Conservation (phyloP, 768 basidiomycete genomes). For the Astraeus odoratus region DNA sequence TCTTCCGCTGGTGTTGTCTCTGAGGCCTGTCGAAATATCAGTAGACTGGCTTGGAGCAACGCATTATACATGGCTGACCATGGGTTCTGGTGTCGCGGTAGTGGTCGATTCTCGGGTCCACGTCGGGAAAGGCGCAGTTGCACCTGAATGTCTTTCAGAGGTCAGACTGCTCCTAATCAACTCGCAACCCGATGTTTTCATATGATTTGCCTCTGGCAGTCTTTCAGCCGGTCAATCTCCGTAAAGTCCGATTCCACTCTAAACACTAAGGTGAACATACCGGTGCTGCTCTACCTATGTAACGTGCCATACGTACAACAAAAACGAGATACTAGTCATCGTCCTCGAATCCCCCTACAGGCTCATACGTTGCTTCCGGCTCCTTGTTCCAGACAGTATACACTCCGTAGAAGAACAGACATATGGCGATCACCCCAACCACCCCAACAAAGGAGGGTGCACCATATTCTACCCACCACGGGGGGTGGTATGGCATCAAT, state of each 20-base stretch:
- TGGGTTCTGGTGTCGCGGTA: constrained; percentile 11
- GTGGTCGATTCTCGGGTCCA: too few relatives aligned
- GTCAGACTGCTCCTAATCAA: not conserved
- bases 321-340: constrained; percentile 27
- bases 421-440: constrained; percentile 54
- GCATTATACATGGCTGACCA: constrained; percentile 16
- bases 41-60: not conserved
- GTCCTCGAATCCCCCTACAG: constrained; percentile 70
- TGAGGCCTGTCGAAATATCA: constrained; percentile 18
- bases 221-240: constrained; percentile 10
- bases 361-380: constrained; percentile 85
- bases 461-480: constrained; percentile 79
- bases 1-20: constrained; percentile 17
- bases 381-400: constrained; percentile 65
- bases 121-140: too few relatives aligned
- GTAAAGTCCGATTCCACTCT: not conserved
- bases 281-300: not conserved
- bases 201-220: constrained; percentile 25
- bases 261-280: not conserved
- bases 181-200: constrained; percentile 9
- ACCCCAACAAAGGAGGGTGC: constrained; percentile 56
- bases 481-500: constrained; percentile 78
- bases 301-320: not conserved
- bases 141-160: too few relatives aligned
- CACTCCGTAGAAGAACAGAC: constrained; percentile 68